Evolutionary conservation across 805 yeast species (phyloP), one percentile per base, ranked within the genome.

Genomic region (Debaryomyces castellii): DNA sequence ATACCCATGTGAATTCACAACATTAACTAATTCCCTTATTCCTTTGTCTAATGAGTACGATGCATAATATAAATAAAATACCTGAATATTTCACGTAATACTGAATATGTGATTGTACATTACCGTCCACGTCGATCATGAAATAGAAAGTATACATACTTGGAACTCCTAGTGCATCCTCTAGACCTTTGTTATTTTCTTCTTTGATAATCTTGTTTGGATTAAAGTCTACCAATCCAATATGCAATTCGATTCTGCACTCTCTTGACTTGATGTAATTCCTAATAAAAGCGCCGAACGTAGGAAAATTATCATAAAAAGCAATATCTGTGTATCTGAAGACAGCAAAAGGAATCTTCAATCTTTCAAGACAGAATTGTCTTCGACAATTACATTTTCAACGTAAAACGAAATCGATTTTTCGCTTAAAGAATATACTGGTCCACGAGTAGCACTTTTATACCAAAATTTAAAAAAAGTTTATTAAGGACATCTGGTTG

Each of bases 1-100:
- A 41, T 59, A 51, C 3, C 72, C 72, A 28, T 58, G 54, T 1
- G 63, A 52, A 39, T 56, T 54, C 12, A 50, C 47, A 43, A 49
- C 52, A 14, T 39, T 35, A 5, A 66, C 49, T 21, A 58, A 28
- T 11, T 44, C 38, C n/a, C n/a, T 28, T 9, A 51, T 38, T 1
- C 42, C 47, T 16, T 45, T 47, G 6, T 52, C 54, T 4, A 34
- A 22, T 5, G 62, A 60, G n/a, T n/a, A n/a, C 5, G 63, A 62
- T 3, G 60, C 63, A 28, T 61, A 47, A 43, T 61, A 66, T 8
- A 63, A 62, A 51, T 71, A 66, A 46, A 17, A 54, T 40, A 1
- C 71, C 72, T 1, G 63, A 47, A 35, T 54, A 47, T 10, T 53
- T 43, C n/a, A 60, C 59, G 1, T 46, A 12, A 14, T 12, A 28